These are phyloP conservation scores for Hippophae gyantsensis DNA, from an alignment of 306 rosid genomes.

Conservation along the genomic window DNA sequence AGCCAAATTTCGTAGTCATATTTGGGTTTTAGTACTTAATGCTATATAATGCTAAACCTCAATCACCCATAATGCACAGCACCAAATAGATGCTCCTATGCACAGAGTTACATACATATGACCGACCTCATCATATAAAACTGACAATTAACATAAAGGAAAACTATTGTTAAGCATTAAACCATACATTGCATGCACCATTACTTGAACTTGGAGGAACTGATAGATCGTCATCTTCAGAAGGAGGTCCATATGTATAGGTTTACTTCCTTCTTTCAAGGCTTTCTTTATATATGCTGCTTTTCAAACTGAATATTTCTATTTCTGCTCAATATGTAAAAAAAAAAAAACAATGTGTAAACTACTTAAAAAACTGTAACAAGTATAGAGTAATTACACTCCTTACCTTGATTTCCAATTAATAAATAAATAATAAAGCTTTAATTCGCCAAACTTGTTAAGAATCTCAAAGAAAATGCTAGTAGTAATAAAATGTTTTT, in stretches of 20 bases:
- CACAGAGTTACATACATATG: too few relatives aligned
- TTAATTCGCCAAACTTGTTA: constrained; percentile 58
- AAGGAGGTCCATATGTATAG: constrained; percentile 72
- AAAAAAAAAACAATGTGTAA: constrained; percentile 16
- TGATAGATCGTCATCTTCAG: constrained; percentile 78
- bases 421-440: not conserved
- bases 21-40: too few relatives aligned
- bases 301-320: constrained; percentile 96
- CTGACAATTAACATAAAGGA: too few relatives aligned
- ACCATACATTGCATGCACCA: constrained; percentile 47
- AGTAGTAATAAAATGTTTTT: constrained; percentile 91
- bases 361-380: not conserved
- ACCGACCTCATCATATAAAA: too few relatives aligned
- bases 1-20: too few relatives aligned
- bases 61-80: too few relatives aligned
- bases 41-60: too few relatives aligned
- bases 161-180: not conserved
- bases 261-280: constrained; percentile 90
- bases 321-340: constrained; percentile 86
- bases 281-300: constrained; percentile 99
- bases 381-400: not conserved
- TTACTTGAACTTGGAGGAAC: constrained; percentile 37
- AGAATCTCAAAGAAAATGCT: constrained; percentile 94
- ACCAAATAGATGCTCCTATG: too few relatives aligned
- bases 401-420: not conserved